These are phyloP conservation scores for Typha latifolia DNA, from an alignment of 176 grass and related monocot genomes.

Conservation along the genomic window DNA sequence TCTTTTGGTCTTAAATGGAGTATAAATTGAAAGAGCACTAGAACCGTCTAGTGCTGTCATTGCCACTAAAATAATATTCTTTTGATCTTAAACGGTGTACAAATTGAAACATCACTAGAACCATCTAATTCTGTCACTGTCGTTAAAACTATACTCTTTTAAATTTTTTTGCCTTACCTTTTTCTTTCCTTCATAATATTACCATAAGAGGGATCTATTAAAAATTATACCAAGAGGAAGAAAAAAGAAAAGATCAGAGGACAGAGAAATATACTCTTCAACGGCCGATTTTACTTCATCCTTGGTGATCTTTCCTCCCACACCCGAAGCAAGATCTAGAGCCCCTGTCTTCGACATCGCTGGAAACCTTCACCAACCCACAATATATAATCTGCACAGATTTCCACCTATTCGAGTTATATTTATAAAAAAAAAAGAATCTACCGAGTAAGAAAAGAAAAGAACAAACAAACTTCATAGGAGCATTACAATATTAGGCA, in stretches of 20 bases:
- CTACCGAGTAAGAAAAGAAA: too few relatives aligned
- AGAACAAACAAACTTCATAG: too few relatives aligned
- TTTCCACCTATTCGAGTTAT: neutral
- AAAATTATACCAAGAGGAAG: neutral
- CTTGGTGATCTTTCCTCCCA: conserved; percentile 42
- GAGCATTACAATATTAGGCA: neutral
- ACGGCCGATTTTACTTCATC: conserved; percentile 39
- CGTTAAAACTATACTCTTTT: neutral
- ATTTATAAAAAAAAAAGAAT: neutral
- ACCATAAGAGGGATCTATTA: neutral
- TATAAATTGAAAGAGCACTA: too few relatives aligned
- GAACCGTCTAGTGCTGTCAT: too few relatives aligned
- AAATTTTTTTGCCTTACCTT: neutral
- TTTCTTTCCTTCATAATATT: neutral
- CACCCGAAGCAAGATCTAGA: conserved; percentile 34
- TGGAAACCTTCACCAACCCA: conserved; percentile 3
- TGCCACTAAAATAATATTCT: too few relatives aligned
- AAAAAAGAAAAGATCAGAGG: neutral
- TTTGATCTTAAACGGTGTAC: too few relatives aligned
- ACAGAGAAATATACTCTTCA: conserved; percentile 20
- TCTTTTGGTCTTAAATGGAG: too few relatives aligned
- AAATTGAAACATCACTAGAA: too few relatives aligned
- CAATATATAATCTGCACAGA: conserved; percentile 13
- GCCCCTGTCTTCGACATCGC: conserved; percentile 37
- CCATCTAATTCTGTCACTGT: too few relatives aligned